Base-by-base conservation (phyloP, 2,329 filamentous ascomycete genomes). In the Fonsecaea pedrosoi region DNA sequence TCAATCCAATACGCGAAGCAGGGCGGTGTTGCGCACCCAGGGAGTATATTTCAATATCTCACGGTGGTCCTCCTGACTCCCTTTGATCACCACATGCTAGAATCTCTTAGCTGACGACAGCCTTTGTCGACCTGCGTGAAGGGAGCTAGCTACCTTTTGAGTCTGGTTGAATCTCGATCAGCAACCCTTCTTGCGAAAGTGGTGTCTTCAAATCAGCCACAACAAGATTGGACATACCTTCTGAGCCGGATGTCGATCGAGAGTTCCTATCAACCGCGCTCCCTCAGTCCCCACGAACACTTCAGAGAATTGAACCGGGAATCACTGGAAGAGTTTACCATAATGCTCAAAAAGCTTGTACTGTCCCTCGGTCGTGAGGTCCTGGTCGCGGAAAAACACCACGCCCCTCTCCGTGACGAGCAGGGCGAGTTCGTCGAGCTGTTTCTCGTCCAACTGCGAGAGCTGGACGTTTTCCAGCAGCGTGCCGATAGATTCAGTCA, bases 341-440 rank as follows among this genome's bases (percentile, higher is more conserved):
- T 82, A 84, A 73, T 84, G 79, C 67, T 82, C 78, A 60, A 84
- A 83, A 1, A 85, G 72, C 37, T 76, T 73, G 10, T 82, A 80
- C 61, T 83, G 80, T 8, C 76, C 70, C 56, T 78, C 78, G 1
- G 77, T 82, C 58, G 74, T 70, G 35, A 85, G 79, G 64, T 85
- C 82, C 66, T 85, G 83, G 38, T 83, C 77, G n/a, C 82, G 81
- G 75, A 85, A 84, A 38, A 82, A 82, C 12, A 85, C 78, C 7
- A 85, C 82, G 0, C 82, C 82, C 1, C 82, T 77, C 81, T 92
- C 85, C 9, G 91, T 88, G 15, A 93, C 89, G 69, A 90, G 88
- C 0, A 83, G 73, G 0, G 83, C 83, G 3, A 86, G 77, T 64
- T 85, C 83, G 69, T 86, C 83, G 2, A 84, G 78, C 32, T 85